Percentiles rank a stretch among this genome's conserved stretches.
Conservation (phyloP, 331 rosid genomes). For the Phaseolus coccineus region DNA sequence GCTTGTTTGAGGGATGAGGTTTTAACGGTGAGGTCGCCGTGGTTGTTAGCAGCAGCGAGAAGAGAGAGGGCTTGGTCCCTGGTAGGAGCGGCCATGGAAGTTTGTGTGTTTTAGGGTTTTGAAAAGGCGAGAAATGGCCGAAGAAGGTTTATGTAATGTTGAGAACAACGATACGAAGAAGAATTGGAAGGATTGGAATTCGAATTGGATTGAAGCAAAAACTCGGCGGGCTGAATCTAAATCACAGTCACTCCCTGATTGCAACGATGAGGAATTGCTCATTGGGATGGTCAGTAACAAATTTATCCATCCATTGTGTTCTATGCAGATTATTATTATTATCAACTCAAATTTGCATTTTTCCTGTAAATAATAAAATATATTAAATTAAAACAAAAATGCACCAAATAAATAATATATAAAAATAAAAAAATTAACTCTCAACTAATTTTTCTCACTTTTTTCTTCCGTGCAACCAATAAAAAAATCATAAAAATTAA, state of each 20-base stretch:
- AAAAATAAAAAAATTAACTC: no score
- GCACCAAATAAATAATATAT: no score
- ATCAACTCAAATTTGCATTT: no score
- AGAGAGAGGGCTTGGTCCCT: conserved; percentile 79
- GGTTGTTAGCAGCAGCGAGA: conserved; percentile 89
- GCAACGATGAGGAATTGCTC: conserved; percentile 31
- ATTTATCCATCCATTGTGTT: conserved; percentile 32
- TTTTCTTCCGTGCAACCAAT: no score
- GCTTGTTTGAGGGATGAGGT: conserved; percentile 78
- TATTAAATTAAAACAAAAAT: no score
- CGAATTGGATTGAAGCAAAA: neutral
- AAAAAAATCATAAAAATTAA: no score
- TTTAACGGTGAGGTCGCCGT: conserved; percentile 86
- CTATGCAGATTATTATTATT: neutral
- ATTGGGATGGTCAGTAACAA: conserved; percentile 12
- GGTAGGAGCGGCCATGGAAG: conserved; percentile 63
- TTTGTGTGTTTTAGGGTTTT: conserved; percentile 47
- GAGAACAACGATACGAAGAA: neutral
- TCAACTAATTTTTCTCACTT: no score
- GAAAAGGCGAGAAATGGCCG: neutral
- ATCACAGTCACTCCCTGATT: conserved; percentile 39
- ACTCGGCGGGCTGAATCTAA: conserved; percentile 32
- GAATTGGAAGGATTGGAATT: neutral
- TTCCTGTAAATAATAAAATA: no score
- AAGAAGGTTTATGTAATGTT: conserved; percentile 1